These are phyloP conservation scores for Phaeosphaeriaceae sp. DNA, from an alignment of 2,329 filamentous ascomycete genomes.

Conservation along the genomic window DNA sequence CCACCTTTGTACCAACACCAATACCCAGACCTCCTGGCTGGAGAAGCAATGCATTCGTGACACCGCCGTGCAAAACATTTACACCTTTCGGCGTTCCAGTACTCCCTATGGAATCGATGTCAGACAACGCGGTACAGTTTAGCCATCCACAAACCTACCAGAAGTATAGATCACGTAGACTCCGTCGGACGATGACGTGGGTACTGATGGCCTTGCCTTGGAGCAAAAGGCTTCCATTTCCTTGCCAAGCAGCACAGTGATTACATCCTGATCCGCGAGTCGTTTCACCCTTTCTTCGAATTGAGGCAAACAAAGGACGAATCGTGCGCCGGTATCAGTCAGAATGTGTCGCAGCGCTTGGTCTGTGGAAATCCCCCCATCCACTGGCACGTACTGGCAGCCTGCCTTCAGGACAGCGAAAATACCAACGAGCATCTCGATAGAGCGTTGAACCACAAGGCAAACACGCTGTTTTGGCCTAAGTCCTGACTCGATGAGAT, in stretches of 20 bases:
- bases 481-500: conserved; percentile 38
- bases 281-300: conserved; percentile 36
- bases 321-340: conserved; percentile 52
- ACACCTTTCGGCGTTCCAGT: conserved; percentile 66
- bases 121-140: not conserved
- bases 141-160: conserved; percentile 19
- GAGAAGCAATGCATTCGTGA: conserved; percentile 61
- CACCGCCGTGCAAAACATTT: conserved; percentile 62
- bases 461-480: conserved; percentile 55
- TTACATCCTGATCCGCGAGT: conserved; percentile 15
- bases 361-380: conserved; percentile 54
- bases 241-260: conserved; percentile 24
- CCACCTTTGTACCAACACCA: conserved; percentile 58
- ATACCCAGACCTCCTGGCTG: conserved; percentile 62
- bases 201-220: not conserved
- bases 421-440: conserved; percentile 65
- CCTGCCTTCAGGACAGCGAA: conserved; percentile 63
- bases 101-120: conserved; percentile 44
- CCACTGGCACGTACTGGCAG: conserved; percentile 66
- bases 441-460: conserved; percentile 60
- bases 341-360: conserved; percentile 56
- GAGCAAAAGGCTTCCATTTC: conserved; percentile 23
- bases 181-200: conserved; percentile 25
- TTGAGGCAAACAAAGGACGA: conserved; percentile 56
- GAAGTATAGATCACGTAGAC: conserved; percentile 61